Base-by-base conservation (phyloP, 2,329 filamentous ascomycete species). In the Ophiosphaerella narmari region DNA sequence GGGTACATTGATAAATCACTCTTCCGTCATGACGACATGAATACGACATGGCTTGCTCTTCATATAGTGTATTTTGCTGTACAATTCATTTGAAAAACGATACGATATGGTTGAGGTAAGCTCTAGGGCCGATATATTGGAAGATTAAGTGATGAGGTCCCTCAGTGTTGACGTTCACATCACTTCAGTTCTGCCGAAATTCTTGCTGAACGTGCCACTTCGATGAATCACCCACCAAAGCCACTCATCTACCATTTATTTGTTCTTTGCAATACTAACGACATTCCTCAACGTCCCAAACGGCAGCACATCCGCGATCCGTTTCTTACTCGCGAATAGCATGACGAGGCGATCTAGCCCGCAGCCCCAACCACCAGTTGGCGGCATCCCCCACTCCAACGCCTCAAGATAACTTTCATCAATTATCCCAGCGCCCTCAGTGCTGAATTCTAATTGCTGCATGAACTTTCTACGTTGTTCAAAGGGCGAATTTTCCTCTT, bases 351-450 rank as follows among this genome's bases (percentile, higher is more conserved):
- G 81, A 75, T 99, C 94, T 36, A 99, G 79, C 1, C 94, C 94
- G 64, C 91, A 95, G 1, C 94, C 94, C 94, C 94, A 99, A 4
- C 94, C 94, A 0, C 93, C 94, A 0, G 94, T 99, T 0, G 94
- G 91, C n/a, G 94, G 94, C 52, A 99, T 77, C 0, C 91, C 94
- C 76, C 90, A 91, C 71, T 96, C 90, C 43, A 99, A 75, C 4
- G 90, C 90, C 60, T 87, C 83, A 39, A 97, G 77, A 66, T 96
- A 99, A 64, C 84, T 88, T 75, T 95, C 88, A 65, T 97, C 91
- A 8, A 87, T 78, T 1, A 74, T 76, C 16, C 71, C 73, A 6
- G 70, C 60, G 11, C 67, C 69, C 14, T 68, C 62, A 6, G 74
- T 51, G 21, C 69, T 62, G 14, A 67, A 75, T 14, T 59, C 66